phyloP scores from a whole-genome alignment of 495 filamentous ascomycete genomes.

The Podospora anserina region DNA sequence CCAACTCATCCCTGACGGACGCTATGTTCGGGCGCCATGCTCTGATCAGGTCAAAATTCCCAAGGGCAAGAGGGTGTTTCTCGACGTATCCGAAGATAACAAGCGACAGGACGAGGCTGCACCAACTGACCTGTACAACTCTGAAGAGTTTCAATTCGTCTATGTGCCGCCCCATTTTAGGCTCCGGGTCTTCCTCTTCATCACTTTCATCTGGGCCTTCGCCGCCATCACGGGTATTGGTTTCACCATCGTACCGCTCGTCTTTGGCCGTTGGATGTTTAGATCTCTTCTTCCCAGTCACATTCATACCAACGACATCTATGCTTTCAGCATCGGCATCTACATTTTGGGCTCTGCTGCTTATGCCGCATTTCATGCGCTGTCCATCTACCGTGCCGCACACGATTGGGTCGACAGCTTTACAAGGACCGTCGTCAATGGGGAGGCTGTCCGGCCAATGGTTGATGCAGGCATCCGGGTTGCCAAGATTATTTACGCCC shows the following conservation, averaged over 20 bases:
- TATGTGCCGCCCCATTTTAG: conserved; percentile 89
- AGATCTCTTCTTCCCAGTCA: conserved; percentile 60
- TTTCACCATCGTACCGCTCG: conserved; percentile 77
- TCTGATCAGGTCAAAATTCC: conserved; percentile 92
- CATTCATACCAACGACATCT: conserved; percentile 84
- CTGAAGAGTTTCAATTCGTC: conserved; percentile 69
- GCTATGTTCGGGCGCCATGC: conserved; percentile 82
- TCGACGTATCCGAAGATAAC: conserved; percentile 73
- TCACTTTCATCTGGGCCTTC: conserved; percentile 88
- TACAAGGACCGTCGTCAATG: conserved; percentile 34
- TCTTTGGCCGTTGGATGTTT: conserved; percentile 78
- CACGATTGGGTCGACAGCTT: conserved; percentile 27
- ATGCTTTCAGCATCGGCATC: conserved; percentile 87
- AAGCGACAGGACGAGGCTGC: conserved; percentile 57
- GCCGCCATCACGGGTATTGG: conserved; percentile 88
- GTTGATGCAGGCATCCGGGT: conserved; percentile 25
- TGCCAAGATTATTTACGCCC: conserved; percentile 65
- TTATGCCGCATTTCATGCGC: conserved; percentile 56
- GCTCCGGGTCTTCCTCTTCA: conserved; percentile 75
- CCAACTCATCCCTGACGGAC: conserved; percentile 61
- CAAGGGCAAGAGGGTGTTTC: conserved; percentile 75
- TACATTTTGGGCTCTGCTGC: conserved; percentile 66
- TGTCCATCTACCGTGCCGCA: conserved; percentile 41
- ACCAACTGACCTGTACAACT: conserved; percentile 60
- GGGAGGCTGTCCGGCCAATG: conserved; percentile 34